Conservation (phyloP, 208 protist species). For the Trypanosoma mega region DNA sequence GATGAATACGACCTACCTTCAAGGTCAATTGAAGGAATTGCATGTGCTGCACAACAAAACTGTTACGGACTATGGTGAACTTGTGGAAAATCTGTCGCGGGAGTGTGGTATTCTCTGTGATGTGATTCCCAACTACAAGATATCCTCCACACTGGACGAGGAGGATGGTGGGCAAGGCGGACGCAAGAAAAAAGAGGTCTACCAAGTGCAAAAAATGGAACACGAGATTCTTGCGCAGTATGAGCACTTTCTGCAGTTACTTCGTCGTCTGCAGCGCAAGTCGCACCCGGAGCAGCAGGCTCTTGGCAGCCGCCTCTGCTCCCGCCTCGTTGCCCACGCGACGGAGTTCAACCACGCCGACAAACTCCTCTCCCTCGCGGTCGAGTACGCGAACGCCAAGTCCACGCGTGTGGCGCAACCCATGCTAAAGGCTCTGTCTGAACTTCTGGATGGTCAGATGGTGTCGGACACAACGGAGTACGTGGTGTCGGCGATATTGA, state of each 20-base stretch:
- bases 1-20: slow-evolving; percentile 92
- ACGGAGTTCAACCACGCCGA: slow-evolving; percentile 91
- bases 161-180: slow-evolving; percentile 75
- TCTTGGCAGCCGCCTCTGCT: slow-evolving; percentile 87
- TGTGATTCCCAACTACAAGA: slow-evolving; percentile 87
- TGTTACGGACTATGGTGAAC: slow-evolving; percentile 76
- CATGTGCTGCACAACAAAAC: slow-evolving; percentile 80
- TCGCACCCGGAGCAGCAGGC: slow-evolving; percentile 91
- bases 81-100: slow-evolving; percentile 84
- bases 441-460: slow-evolving; percentile 85
- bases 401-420: slow-evolving; percentile 87
- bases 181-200: slow-evolving; percentile 91
- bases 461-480: slow-evolving; percentile 84
- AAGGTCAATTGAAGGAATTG: slow-evolving; percentile 76
- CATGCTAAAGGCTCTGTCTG: slow-evolving; percentile 65
- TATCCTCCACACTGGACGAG: slow-evolving; percentile 71
- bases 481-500: slow-evolving; percentile 73
- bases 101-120: slow-evolving; percentile 88
- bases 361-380: slow-evolving; percentile 67
- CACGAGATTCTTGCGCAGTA: slow-evolving; percentile 91
- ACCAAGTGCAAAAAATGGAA: slow-evolving; percentile 87
- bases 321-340: slow-evolving; percentile 62
- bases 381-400: slow-evolving; percentile 89
- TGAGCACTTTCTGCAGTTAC: slow-evolving; percentile 91
- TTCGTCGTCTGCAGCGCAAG: slow-evolving; percentile 83